Base-by-base conservation (phyloP, 257 asterid genomes). In the Nicotiana noctiflora region DNA sequence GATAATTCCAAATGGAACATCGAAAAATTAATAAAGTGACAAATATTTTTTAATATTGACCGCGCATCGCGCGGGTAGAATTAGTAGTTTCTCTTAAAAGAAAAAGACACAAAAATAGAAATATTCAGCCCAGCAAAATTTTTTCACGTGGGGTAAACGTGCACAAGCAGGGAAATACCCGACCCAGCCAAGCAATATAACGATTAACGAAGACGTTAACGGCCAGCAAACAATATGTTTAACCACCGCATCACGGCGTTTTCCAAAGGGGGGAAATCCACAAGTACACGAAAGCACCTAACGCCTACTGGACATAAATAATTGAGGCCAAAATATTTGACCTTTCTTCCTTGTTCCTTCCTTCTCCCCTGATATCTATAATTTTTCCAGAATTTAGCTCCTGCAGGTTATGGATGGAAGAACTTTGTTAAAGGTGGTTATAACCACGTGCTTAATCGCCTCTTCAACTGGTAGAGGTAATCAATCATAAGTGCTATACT, bases 381-480 rank as follows among this genome's bases (percentile, higher is more conserved):
- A 0, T 4, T 51, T 51, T 68, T 51, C 31, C 76, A 34, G 76
- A 67, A 37, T 37, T 37, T 64, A n/a, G 52, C 32, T 37, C 1
- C n/a, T 40, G 6, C 19, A 49, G 37, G 83, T 51, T 77, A 88
- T 88, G 91, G 85, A 77, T 9, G 62, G 72, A 74, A 55, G 67
- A 77, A 74, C 64, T 34, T 79, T 86, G 85, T 57, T 83, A 34
- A 81, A 83, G 81, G 72, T 56, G 59, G 82, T 83, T 52, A 66
- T 82, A 57, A 19, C 86, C 77, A 51, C 76, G 34, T 67, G 62
- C 76, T 79, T 86, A 23, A 52, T 79, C n/a, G 83, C 83, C 19
- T 19, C 65, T 63, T 79, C 88, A 81, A 46, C 80, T n/a, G 89
- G 81, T 40, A 84, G 89, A 86, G 89, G 91, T 86, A 81, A 78